Conservation (phyloP, 2,329 filamentous ascomycete species). For the Fusarium musae region DNA sequence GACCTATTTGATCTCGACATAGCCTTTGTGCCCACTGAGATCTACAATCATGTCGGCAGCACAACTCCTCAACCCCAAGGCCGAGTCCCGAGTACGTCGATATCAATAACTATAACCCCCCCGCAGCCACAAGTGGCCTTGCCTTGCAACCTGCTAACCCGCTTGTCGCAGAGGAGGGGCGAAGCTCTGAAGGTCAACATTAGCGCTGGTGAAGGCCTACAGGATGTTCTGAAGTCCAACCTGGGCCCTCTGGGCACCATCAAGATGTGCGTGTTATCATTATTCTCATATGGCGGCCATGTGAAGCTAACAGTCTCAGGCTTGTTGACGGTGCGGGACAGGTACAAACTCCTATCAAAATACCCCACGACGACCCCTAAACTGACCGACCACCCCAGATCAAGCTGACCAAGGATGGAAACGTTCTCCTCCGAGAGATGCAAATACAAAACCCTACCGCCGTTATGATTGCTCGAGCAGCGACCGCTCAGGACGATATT, state of each 20-base stretch:
- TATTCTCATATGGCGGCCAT: neutral
- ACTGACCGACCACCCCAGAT: conserved; percentile 68
- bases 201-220: conserved; percentile 89
- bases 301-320: conserved; percentile 55
- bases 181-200: conserved; percentile 98
- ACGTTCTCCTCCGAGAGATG: conserved; percentile 81
- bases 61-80: conserved; percentile 98
- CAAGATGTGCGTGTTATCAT: conserved; percentile 77
- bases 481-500: conserved; percentile 98
- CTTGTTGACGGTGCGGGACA: conserved; percentile 76
- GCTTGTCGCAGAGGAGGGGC: conserved; percentile 78
- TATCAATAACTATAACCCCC: conserved; percentile 17
- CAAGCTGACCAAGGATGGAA: conserved; percentile 99
- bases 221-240: conserved; percentile 96
- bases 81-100: conserved; percentile 87
- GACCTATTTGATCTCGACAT: conserved; percentile 39
- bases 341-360: conserved; percentile 56
- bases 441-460: conserved; percentile 99
- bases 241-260: conserved; percentile 92
- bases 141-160: conserved; percentile 40
- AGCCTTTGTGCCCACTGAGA: conserved; percentile 30
- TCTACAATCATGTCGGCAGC: conserved; percentile 84
- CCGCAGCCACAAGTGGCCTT: conserved; percentile 35
- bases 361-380: conserved; percentile 45
- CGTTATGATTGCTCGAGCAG: conserved; percentile 83